Percentiles rank a stretch among this genome's conserved stretches.
Evolutionary conservation across 2,329 filamentous ascomycete genomes (phyloP).

Genomic region (Ophiostoma fasciatum): DNA sequence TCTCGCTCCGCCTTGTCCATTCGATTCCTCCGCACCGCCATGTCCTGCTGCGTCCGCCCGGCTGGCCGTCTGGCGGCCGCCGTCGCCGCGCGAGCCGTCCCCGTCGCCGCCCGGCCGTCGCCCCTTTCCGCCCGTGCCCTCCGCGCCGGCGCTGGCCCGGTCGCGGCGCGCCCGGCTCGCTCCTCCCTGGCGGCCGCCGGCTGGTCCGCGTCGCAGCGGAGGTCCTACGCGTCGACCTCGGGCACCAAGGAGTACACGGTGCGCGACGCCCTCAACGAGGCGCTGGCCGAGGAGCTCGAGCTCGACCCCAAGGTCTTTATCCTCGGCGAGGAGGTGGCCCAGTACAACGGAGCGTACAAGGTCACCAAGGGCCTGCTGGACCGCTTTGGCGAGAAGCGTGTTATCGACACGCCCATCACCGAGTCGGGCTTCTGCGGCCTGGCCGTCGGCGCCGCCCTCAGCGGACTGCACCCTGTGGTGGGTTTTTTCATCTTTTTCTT

Average conservation of each 20-base stretch:
- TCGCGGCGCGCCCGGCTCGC: slow-evolving; percentile 20
- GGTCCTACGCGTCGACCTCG: slow-evolving; percentile 38
- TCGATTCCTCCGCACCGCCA: slow-evolving; percentile 11
- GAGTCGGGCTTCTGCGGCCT: slow-evolving; percentile 92
- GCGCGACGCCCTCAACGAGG: slow-evolving; percentile 93
- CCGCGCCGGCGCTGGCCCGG: slow-evolving; percentile 11
- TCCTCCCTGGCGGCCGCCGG: slow-evolving; percentile 1
- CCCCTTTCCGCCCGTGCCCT: slow-evolving; percentile 7
- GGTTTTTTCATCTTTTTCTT: slow-evolving; percentile 24
- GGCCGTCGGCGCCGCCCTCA: slow-evolving; percentile 85
- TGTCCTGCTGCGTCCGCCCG: slow-evolving; percentile 33
- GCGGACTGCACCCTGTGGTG: slow-evolving; percentile 86
- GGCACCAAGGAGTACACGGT: slow-evolving; percentile 89
- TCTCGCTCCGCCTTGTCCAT: neutral
- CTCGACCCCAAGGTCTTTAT: slow-evolving; percentile 88
- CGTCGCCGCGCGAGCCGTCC: slow-evolving; percentile 14
- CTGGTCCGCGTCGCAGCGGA: slow-evolving; percentile 24
- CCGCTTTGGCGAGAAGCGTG: slow-evolving; percentile 90
- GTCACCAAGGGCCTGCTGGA: slow-evolving; percentile 96
- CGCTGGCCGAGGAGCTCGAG: slow-evolving; percentile 94
- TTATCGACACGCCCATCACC: slow-evolving; percentile 97
- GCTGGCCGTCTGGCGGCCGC: slow-evolving; percentile 27
- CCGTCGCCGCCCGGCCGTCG: slow-evolving; percentile 12
- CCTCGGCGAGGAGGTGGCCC: slow-evolving; percentile 93
- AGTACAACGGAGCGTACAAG: slow-evolving; percentile 99